Evolutionary conservation across 2,329 filamentous ascomycete genomes (phyloP).

Genomic region (Aspergillus sp.): DNA sequence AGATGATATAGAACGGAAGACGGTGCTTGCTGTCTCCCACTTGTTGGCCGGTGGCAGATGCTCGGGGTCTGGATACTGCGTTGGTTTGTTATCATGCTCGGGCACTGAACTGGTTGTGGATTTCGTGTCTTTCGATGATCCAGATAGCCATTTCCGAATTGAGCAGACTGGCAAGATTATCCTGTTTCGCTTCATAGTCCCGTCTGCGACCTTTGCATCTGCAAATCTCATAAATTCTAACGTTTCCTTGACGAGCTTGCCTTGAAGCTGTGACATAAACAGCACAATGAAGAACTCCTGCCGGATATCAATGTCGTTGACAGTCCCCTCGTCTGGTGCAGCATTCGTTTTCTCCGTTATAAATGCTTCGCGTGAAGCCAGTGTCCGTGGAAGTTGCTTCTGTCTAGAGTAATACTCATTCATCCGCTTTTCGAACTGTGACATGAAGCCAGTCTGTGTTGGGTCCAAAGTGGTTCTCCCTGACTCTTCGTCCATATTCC

Average conservation of each 20-base stretch:
- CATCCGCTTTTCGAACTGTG: constrained; percentile 52
- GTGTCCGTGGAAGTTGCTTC: constrained; percentile 49
- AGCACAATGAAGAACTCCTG: constrained; percentile 63
- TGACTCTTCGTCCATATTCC: too few relatives aligned
- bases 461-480: too few relatives aligned
- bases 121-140: not conserved
- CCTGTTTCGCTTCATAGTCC: constrained; percentile 60
- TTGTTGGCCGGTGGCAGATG: constrained; percentile 64
- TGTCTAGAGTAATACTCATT: constrained; percentile 54
- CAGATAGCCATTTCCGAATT: constrained; percentile 59
- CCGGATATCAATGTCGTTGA: constrained; percentile 3
- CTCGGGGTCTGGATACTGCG: constrained; percentile 58
- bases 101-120: constrained; percentile 38
- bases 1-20: constrained; percentile 54
- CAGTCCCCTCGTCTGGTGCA: constrained; percentile 17
- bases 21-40: constrained; percentile 62
- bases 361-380: constrained; percentile 31
- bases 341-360: constrained; percentile 34
- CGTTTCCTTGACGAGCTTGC: constrained; percentile 58
- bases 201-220: constrained; percentile 61
- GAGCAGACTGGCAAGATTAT: constrained; percentile 63
- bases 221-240: constrained; percentile 65
- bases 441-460: not conserved
- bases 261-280: constrained; percentile 67
- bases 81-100: too few relatives aligned